Conservation (phyloP, 2,329 filamentous ascomycete genomes). For the Stagonosporopsis vannaccii region DNA sequence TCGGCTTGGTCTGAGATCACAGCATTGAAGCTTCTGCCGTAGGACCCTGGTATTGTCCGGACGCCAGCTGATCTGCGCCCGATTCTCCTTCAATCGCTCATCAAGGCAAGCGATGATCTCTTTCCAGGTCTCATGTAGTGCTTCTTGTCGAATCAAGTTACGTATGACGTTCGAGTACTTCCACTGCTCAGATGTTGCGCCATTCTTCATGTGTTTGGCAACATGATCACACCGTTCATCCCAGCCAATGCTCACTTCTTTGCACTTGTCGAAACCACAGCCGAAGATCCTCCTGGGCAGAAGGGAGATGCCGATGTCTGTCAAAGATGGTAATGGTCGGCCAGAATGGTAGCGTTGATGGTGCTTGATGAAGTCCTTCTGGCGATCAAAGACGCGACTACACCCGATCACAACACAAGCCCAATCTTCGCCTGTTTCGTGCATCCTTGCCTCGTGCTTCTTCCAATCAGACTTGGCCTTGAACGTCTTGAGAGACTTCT, state of each 20-base stretch:
- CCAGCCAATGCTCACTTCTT: slow-evolving; percentile 50
- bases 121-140: slow-evolving; percentile 48
- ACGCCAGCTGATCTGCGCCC: slow-evolving; percentile 50
- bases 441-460: slow-evolving; percentile 50
- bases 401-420: slow-evolving; percentile 45
- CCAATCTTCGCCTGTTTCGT: slow-evolving; percentile 51
- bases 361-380: slow-evolving; percentile 49
- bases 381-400: slow-evolving; percentile 46
- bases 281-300: slow-evolving; percentile 46
- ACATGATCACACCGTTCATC: slow-evolving; percentile 50
- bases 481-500: slow-evolving; percentile 46
- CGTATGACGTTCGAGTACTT: slow-evolving; percentile 50
- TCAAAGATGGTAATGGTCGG: slow-evolving; percentile 44
- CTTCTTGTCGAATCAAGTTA: slow-evolving; percentile 48
- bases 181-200: slow-evolving; percentile 44
- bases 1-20: slow-evolving; percentile 46
- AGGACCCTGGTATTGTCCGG: slow-evolving; percentile 47
- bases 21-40: slow-evolving; percentile 49
- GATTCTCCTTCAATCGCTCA: slow-evolving; percentile 41
- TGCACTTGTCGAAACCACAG: slow-evolving; percentile 51
- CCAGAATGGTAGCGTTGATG: slow-evolving; percentile 48
- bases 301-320: slow-evolving; percentile 44
- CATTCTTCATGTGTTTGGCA: slow-evolving; percentile 50
- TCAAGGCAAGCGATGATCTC: slow-evolving; percentile 44
- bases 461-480: slow-evolving; percentile 52